Base-by-base conservation (phyloP, 75 land plant species). In the Sequoiadendron giganteum region DNA sequence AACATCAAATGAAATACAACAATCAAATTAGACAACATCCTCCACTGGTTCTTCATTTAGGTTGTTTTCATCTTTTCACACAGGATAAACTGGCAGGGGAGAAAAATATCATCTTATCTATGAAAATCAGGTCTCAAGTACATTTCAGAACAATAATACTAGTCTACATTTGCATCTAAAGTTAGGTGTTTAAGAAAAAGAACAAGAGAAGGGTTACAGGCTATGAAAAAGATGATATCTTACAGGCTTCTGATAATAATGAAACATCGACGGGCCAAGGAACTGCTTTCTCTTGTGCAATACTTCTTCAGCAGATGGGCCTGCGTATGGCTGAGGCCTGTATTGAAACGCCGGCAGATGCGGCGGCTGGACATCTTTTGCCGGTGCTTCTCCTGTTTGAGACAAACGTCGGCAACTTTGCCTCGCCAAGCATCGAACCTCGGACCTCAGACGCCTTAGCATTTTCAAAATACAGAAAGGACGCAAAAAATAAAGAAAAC, bases 231-330 rank as follows among this genome's bases (percentile, higher is more conserved):
- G 39, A 32, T 10, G 2, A 11, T 10, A 40, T 58, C 89, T 92
- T 79, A 95, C 99, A 38, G 96, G 99, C 87, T 95, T 98, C 90
- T 98, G 93, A 84, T 95, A 98, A 91, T 95, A 95, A 68, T 95
- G 75, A 86, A 97, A 95, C 3, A 95, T 89, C 2, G 97, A 95
- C 5, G 99, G 97, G 16, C 97, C 98, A 21, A 95, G 89, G 85
- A 94, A 97, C 79, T 85, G 85, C 94, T 94, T 95, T 83, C 99
- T 85, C 91, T 98, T 97, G 84, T 86, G 90, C 56, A 97, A 82
- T 61, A 98, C 86, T 89, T 98, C 95, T 36, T 94, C 99, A 38
- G 93, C 94, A 28, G 68, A 75, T 0, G 93, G 94, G 3, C 99
- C 99, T 3, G 68, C 87, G 92, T 98, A 98, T 3, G 97, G 96